These are phyloP conservation scores for Sporothrix mexicana DNA, from an alignment of 2,329 filamentous ascomycete species.

Conservation along the genomic window DNA sequence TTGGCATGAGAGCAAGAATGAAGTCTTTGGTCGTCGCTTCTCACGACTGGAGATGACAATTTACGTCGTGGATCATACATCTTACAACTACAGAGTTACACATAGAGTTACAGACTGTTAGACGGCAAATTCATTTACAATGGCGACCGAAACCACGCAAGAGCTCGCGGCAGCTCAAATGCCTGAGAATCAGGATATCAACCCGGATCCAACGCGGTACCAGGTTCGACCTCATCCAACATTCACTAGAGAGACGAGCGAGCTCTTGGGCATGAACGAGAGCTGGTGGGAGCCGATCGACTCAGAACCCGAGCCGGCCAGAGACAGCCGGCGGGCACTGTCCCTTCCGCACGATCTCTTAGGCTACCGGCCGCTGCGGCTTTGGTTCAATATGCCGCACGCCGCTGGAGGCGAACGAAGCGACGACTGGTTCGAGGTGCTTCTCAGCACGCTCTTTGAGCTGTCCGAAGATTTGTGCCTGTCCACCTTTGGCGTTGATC, in stretches of 20 bases:
- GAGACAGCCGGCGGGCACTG: neutral
- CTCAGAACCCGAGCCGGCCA: neutral
- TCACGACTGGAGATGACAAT: neutral
- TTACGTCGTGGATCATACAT: neutral
- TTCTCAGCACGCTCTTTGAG: slow-evolving; percentile 43
- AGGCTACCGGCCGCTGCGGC: slow-evolving; percentile 38
- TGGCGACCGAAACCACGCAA: neutral
- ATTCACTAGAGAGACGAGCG: neutral
- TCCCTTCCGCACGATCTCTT: slow-evolving; percentile 31
- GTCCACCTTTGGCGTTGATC: slow-evolving; percentile 41
- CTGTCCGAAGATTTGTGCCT: slow-evolving; percentile 39
- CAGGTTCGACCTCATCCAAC: neutral
- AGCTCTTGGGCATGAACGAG: slow-evolving; percentile 33
- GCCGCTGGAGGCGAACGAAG: slow-evolving; percentile 32
- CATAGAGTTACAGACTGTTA: too few species aligned
- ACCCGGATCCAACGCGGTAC: slow-evolving; percentile 33
- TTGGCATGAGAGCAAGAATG: neutral
- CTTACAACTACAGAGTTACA: neutral
- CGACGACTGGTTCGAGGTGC: slow-evolving; percentile 41
- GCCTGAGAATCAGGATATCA: neutral
- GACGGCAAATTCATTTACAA: neutral
- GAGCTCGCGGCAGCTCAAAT: neutral
- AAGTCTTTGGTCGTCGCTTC: neutral
- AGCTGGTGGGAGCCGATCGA: slow-evolving; percentile 36
- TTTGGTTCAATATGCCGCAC: slow-evolving; percentile 38